phyloP scores from a whole-genome alignment of 805 yeast species.

The Wickerhamomyces pijperi region DNA sequence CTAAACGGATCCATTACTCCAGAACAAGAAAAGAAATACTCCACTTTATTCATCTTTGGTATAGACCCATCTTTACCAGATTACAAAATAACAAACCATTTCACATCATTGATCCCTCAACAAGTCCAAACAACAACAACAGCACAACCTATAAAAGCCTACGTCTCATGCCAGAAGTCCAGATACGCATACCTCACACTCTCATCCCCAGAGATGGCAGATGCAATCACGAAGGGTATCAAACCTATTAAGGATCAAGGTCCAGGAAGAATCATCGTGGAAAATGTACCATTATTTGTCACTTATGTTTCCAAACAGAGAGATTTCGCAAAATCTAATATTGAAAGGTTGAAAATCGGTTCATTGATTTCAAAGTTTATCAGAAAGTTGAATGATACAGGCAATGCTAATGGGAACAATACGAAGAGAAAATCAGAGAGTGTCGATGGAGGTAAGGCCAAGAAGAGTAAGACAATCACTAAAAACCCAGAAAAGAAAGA shows the following conservation, averaged over 20 bases:
- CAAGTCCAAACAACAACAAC: too few relatives aligned
- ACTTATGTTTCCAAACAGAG: not conserved
- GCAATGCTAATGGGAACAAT: too few relatives aligned
- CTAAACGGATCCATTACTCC: constrained; percentile 43
- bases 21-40: constrained; percentile 32
- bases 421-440: too few relatives aligned
- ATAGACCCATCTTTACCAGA: constrained; percentile 57
- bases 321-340: not conserved
- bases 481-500: too few relatives aligned
- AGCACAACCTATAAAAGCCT: not conserved
- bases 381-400: not conserved
- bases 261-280: not conserved
- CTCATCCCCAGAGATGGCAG: not conserved
- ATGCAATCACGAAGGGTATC: not conserved
- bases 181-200: not conserved
- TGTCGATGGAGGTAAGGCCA: too few relatives aligned
- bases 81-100: constrained; percentile 41
- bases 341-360: not conserved
- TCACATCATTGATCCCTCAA: constrained; percentile 11
- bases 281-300: constrained; percentile 4
- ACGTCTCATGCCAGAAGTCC: not conserved
- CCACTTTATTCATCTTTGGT: constrained; percentile 64
- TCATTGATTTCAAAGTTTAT: not conserved
- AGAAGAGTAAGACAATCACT: too few relatives aligned
- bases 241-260: not conserved